Conservation (phyloP, 345 rosid species). For the Rhizophora mangle region DNA sequence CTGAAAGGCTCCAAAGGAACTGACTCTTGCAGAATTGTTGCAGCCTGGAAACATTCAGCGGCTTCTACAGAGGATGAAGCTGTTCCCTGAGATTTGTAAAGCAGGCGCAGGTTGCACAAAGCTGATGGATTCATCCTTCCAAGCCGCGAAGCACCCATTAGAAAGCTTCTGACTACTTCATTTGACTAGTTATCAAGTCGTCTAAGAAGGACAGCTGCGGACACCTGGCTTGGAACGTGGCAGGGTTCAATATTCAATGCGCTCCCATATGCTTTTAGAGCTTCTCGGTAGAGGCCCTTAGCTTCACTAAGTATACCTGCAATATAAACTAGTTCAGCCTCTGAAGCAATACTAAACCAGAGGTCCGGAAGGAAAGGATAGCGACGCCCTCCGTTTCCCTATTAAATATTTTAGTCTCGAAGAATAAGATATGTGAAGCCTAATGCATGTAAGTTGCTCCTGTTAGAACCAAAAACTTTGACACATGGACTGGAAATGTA, state of each 20-base stretch:
- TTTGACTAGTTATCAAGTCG: slow-evolving; percentile 33
- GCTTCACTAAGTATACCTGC: slow-evolving; percentile 47
- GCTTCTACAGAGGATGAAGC: slow-evolving; percentile 38
- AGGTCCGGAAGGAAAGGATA: background rate
- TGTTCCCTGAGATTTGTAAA: slow-evolving; percentile 36
- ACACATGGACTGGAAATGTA: background rate
- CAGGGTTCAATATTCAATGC: slow-evolving; percentile 52
- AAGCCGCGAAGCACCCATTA: slow-evolving; percentile 47
- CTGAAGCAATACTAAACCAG: background rate
- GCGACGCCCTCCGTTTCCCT: background rate
- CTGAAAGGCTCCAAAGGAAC: slow-evolving; percentile 63
- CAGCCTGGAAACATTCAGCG: slow-evolving; percentile 60
- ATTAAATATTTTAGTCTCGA: background rate
- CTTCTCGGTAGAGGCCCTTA: slow-evolving; percentile 46
- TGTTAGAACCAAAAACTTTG: background rate
- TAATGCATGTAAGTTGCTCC: background rate
- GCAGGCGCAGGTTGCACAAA: slow-evolving; percentile 62
- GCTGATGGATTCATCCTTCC: slow-evolving; percentile 51
- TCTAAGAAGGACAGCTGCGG: slow-evolving; percentile 47
- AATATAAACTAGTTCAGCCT: background rate
- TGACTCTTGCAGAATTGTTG: slow-evolving; percentile 50
- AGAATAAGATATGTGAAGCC: background rate
- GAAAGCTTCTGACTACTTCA: slow-evolving; percentile 42
- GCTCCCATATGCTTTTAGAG: slow-evolving; percentile 40
- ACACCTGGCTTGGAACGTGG: slow-evolving; percentile 58